Evolutionary conservation across 1,139 yeast species (phyloP).

Genomic region (Protomyces arabidopsidicola): DNA sequence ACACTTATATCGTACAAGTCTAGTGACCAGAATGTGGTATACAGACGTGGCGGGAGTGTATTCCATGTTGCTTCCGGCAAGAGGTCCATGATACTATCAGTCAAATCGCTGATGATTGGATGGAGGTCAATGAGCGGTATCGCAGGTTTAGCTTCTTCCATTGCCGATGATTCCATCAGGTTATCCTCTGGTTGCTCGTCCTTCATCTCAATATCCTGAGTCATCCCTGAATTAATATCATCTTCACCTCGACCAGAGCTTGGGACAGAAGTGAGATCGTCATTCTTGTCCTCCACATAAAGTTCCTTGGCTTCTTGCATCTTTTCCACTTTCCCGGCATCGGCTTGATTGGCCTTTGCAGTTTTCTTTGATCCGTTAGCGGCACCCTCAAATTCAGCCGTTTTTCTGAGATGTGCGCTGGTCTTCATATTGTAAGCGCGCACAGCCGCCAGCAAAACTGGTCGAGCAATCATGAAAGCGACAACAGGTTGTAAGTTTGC

Average conservation of each 20-base stretch:
- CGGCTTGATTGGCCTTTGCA: neutral
- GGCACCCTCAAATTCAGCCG: neutral
- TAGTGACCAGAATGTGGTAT: conserved; percentile 66
- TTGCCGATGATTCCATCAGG: neutral
- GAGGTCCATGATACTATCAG: neutral
- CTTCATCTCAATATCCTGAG: neutral
- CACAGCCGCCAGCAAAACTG: conserved; percentile 41
- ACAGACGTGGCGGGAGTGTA: conserved; percentile 48
- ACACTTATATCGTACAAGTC: conserved; percentile 69
- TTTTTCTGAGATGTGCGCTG: neutral
- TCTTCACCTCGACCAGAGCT: conserved; percentile 1
- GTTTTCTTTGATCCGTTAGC: neutral
- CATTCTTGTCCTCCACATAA: neutral
- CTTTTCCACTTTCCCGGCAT: neutral
- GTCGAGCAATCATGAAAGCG: conserved; percentile 80
- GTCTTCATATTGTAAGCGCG: conserved; percentile 34
- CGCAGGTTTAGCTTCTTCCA: neutral
- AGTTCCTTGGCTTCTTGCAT: neutral
- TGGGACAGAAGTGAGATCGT: neutral
- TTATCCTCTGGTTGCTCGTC: neutral
- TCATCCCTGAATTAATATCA: conserved; percentile 22
- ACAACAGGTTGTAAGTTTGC: conserved; percentile 59
- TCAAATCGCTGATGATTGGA: neutral
- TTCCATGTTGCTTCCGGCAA: conserved; percentile 35
- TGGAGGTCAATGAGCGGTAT: neutral